Evolutionary conservation across 176 grass and related monocot species (phyloP), one percentile per base, ranked within the genome.

Genomic region (Paspalum notatum): DNA sequence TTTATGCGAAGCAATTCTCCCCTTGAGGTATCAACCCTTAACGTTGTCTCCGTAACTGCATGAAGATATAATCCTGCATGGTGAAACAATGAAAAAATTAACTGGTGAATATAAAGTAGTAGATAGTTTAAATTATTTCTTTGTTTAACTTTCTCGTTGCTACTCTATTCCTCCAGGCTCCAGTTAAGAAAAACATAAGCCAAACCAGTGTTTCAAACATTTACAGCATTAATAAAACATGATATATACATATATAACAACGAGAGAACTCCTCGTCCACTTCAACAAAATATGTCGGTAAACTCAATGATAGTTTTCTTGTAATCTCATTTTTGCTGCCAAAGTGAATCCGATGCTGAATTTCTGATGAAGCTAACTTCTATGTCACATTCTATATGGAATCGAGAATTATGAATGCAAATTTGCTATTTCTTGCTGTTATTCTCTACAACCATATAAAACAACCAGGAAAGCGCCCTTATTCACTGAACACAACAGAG

Each of bases 61-160:
- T 98, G 90, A 90, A 98, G 90, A 93, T 93, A 98, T 64, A 95
- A 82, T 83, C 95, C 95, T 98, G 86, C 66, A 84, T 66, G 21
- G 61, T 38, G 56, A 58, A 84, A 63, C 25, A 79, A 37, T 66
- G 64, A 76, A 66, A 72, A 52, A 66, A 0, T 61, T 13, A 21
- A 54, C 55, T 55, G 55, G 71, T 44, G 45, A 64, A 55, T 64
- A 61, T 12, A 54, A 5, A 80, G 61, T 12, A 76, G 12, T 44
- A 53, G 12, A 66, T 68, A 45, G 50, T 40, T 49, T n/a, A 57
- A 14, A 44, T n/a, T 48, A 75, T 68, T 13, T 44, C 12, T 81
- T n/a, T 68, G 16, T 53, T 21, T 73, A 48, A 41, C 25, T 53
- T 38, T 74, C 41, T 27, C 16, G 5, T 22, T 44, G 2, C 44